Conservation (phyloP, 371 early-diverging fungal genomes). For the Catenaria anguillulae region DNA sequence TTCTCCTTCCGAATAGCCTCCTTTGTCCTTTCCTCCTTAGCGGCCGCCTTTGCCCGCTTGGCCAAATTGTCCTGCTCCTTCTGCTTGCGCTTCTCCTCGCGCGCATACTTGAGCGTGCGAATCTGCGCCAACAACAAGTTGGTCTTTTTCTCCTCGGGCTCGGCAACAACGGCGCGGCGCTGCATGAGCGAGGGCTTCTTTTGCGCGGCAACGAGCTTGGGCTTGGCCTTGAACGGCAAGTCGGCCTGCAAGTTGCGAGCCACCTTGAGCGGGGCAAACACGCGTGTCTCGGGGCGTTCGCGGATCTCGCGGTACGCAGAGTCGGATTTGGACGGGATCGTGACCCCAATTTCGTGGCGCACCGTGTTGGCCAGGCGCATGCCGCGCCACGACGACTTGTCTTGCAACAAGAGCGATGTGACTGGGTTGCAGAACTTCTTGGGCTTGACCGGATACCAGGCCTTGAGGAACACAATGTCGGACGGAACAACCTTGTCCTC, state of each 20-base stretch:
- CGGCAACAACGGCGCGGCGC: constrained; percentile 73
- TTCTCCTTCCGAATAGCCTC: constrained; percentile 18
- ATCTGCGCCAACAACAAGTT: constrained; percentile 65
- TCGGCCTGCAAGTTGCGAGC: constrained; percentile 64
- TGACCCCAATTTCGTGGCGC: constrained; percentile 51
- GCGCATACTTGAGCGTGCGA: constrained; percentile 69
- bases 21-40: constrained; percentile 22
- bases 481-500: constrained; percentile 85
- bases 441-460: constrained; percentile 91
- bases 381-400: constrained; percentile 60
- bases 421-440: constrained; percentile 91
- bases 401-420: constrained; percentile 59
- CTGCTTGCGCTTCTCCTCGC: constrained; percentile 54
- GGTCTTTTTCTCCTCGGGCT: constrained; percentile 78
- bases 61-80: constrained; percentile 37
- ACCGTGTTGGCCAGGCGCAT: constrained; percentile 84
- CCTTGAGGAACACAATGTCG: constrained; percentile 95
- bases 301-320: constrained; percentile 70
- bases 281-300: constrained; percentile 51
- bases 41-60: not conserved
- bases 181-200: constrained; percentile 31
- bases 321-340: constrained; percentile 55
- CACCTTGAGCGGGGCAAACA: constrained; percentile 67
- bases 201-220: constrained; percentile 38
- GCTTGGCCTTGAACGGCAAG: constrained; percentile 83